Conservation (phyloP, 768 basidiomycete genomes). For the Ramaria sp. region DNA sequence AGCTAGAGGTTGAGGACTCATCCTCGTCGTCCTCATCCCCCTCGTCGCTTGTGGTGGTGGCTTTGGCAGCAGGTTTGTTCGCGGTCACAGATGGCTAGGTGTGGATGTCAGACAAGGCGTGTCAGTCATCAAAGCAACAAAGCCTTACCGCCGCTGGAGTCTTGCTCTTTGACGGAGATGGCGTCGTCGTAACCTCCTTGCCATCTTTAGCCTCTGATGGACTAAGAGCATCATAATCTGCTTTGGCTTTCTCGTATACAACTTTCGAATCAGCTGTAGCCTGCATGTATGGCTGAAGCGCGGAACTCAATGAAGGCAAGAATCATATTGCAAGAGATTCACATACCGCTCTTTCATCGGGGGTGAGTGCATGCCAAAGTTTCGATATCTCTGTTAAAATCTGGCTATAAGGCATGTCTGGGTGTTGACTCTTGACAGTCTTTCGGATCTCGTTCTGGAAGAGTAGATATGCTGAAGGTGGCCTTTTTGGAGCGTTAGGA, state of each 20-base stretch:
- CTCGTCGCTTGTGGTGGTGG: neutral
- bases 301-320: conserved; percentile 6
- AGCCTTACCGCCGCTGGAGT: conserved; percentile 18
- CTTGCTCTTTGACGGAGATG: conserved; percentile 17
- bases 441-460: conserved; percentile 89
- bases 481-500: conserved; percentile 90
- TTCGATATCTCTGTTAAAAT: conserved; percentile 60
- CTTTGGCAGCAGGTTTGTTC: neutral
- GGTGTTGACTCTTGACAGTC: conserved; percentile 53
- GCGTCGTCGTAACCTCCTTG: conserved; percentile 4
- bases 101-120: neutral
- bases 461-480: conserved; percentile 84
- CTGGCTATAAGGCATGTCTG: conserved; percentile 57
- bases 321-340: neutral
- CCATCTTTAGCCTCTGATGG: conserved; percentile 22
- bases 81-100: neutral
- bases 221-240: conserved; percentile 48
- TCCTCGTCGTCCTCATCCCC: neutral
- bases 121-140: no score
- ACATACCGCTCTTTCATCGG: conserved; percentile 66
- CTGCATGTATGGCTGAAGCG: conserved; percentile 42
- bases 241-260: conserved; percentile 51
- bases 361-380: conserved; percentile 59
- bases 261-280: conserved; percentile 39
- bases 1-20: neutral